Evolutionary conservation across 139 green algal genomes (phyloP), one percentile per base, ranked within the genome.

Genomic region (Chlamydomonas sp.): DNA sequence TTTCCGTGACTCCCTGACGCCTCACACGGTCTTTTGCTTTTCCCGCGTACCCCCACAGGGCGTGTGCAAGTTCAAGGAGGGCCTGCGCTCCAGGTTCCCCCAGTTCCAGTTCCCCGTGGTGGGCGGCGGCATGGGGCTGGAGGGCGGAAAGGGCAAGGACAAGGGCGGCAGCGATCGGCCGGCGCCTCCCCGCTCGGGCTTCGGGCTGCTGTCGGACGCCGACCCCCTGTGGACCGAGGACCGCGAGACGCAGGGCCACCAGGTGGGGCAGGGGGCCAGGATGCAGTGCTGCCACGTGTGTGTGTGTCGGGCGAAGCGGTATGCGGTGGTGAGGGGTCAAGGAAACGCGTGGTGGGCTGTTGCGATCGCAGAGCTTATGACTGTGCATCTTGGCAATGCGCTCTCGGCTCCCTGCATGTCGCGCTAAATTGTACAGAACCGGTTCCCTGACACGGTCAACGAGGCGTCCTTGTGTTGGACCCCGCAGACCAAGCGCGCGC

Each of bases 191-290:
- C 71, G 82, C 15, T 10, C 68, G 12, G 88, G 90, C 57, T 93
- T 96, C 81, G 93, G 93, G 4, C 83, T 96, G 84, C 58, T 94
- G 31, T 86, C 87, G 20, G 92, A 96, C 80, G 79, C 63, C 2
- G 93, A 96, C 73, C 60, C 87, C 20, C 81, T 96, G 85, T 96
- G 93, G 93, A 95, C 90, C 58, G 90, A 91, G 72, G 68, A 93
- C 3, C 85, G 93, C 17, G 93, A 96, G 85, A 87, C 76, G 74
- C 93, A 96, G 81, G 90, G 91, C 60, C 80, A 95, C 62, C 93
- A 96, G 92, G 91, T 93, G 62, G 0, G 89, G 1, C 14, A 5
- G 9, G 9, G 71, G 9, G 9, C 5, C 71, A 6, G 57, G n/a
- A 15, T n/a, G 75, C 20, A 79, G 75, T 49, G 31, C 31, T 49